A percentile compares a stretch with the other conserved stretches of the same genome.
These are phyloP conservation scores for Leccinum pellstonianum DNA, from an alignment of 768 basidiomycete species.

Conservation along the genomic window DNA sequence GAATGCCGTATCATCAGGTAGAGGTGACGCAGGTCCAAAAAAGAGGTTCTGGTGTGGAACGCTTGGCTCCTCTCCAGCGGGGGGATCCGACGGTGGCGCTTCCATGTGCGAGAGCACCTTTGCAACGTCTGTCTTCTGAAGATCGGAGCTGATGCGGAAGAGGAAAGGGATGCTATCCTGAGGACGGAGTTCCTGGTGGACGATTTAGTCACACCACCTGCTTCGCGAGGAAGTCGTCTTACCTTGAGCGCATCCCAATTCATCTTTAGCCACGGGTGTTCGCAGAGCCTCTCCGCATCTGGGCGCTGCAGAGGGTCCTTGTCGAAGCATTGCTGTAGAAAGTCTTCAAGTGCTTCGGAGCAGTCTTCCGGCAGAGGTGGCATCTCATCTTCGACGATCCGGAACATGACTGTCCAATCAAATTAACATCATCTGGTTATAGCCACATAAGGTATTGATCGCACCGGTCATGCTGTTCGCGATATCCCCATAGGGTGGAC, in stretches of 20 bases:
- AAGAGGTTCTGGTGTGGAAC: conserved; percentile 41
- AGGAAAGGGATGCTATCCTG: conserved; percentile 96
- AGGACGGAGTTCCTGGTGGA: conserved; percentile 68
- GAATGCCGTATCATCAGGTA: conserved; percentile 39
- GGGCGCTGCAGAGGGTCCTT: conserved; percentile 87
- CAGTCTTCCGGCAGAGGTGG: conserved; percentile 83
- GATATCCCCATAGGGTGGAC: conserved; percentile 90
- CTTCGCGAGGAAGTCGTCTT: conserved; percentile 13
- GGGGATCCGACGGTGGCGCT: conserved; percentile 46
- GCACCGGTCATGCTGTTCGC: conserved; percentile 88
- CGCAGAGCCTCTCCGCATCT: conserved; percentile 78
- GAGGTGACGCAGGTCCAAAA: conserved; percentile 32
- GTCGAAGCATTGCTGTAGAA: conserved; percentile 84
- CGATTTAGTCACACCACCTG: not conserved
- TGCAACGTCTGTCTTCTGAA: conserved; percentile 68
- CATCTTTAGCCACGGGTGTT: conserved; percentile 87
- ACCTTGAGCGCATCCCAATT: conserved; percentile 83
- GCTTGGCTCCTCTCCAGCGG: conserved; percentile 40
- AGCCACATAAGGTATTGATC: conserved; percentile 9
- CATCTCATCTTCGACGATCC: conserved; percentile 90
- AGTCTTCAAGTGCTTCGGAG: conserved; percentile 74
- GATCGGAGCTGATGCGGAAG: conserved; percentile 83
- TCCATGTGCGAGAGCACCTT: conserved; percentile 49
- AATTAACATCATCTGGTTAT: not conserved
- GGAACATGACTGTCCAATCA: conserved; percentile 78